phyloP scores from a whole-genome alignment of 345 rosid species.

The Cochlearia excelsa region DNA sequence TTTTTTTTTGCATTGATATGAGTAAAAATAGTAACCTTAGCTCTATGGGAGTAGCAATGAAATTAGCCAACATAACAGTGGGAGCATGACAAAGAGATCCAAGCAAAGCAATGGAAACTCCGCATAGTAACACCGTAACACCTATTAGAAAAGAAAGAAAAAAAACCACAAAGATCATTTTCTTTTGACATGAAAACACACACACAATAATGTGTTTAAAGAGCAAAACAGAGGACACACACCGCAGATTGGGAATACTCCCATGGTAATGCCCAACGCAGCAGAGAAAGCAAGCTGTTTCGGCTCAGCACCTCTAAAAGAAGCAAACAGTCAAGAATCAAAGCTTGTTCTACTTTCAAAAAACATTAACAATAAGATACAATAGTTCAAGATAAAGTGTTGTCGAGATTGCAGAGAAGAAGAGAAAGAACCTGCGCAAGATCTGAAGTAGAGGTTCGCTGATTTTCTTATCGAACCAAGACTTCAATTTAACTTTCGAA shows the following conservation, averaged over 20 bases:
- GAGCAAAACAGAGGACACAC: constrained; percentile 3
- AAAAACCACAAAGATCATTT: constrained; percentile 11
- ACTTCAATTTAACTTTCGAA: constrained; percentile 34
- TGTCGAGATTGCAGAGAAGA: background rate
- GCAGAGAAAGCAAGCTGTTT: constrained; percentile 85
- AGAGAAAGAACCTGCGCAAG: constrained; percentile 57
- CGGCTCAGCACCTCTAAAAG: constrained; percentile 73
- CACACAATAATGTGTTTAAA: background rate
- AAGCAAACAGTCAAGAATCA: background rate
- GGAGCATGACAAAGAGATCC: constrained; percentile 81
- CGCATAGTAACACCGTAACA: constrained; percentile 86
- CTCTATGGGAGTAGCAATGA: constrained; percentile 80
- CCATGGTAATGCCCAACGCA: constrained; percentile 78
- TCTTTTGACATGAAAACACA: too few species aligned
- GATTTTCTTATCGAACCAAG: constrained; percentile 62
- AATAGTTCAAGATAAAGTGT: too few species aligned
- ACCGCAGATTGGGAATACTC: constrained; percentile 92
- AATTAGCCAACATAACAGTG: constrained; percentile 82
- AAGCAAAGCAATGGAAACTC: constrained; percentile 73
- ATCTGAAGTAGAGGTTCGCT: constrained; percentile 77
- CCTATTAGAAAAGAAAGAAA: constrained; percentile 41
- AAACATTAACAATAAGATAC: too few species aligned
- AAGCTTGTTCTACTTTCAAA: too few species aligned
- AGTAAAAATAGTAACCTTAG: constrained; percentile 48
- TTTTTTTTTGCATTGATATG: too few species aligned